Percentiles rank a stretch among this genome's conserved stretches.
Evolutionary conservation across 2,329 filamentous ascomycete genomes (phyloP).

Genomic region (Delphinella strobiligena): DNA sequence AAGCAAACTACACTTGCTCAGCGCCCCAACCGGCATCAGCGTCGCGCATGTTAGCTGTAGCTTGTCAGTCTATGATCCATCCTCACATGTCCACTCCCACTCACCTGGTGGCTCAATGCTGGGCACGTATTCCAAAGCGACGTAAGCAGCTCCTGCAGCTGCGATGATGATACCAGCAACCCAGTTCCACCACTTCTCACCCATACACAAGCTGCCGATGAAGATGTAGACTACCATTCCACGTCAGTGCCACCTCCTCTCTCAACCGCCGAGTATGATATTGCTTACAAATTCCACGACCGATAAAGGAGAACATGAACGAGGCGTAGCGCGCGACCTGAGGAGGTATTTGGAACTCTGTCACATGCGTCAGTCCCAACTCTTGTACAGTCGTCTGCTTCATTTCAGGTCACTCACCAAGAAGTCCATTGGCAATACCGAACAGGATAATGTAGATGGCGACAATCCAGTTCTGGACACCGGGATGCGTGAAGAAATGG

Average conservation of each 20-base stretch:
- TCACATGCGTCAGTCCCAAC: constrained; percentile 14
- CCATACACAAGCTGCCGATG: constrained; percentile 73
- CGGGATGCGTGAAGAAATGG: constrained; percentile 49
- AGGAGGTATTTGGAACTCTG: constrained; percentile 88
- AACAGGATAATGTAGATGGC: constrained; percentile 86
- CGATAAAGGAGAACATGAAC: constrained; percentile 96
- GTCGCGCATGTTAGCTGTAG: constrained; percentile 20
- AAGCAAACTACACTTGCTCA: constrained; percentile 34
- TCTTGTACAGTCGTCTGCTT: constrained; percentile 6
- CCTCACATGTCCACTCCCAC: too few species aligned
- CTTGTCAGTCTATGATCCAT: constrained; percentile 12
- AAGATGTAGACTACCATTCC: constrained; percentile 79
- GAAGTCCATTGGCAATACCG: constrained; percentile 46
- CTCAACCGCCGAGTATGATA: background rate
- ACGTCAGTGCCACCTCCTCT: constrained; percentile 1
- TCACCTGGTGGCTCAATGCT: constrained; percentile 40
- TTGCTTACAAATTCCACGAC: constrained; percentile 77
- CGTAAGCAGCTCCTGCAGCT: constrained; percentile 65
- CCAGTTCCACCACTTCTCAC: constrained; percentile 52
- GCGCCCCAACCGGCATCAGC: constrained; percentile 42
- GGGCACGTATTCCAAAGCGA: constrained; percentile 37
- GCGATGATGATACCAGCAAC: constrained; percentile 70
- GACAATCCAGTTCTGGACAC: constrained; percentile 60
- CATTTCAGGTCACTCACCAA: background rate
- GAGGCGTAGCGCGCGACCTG: constrained; percentile 88